phyloP scores from a whole-genome alignment of 2,329 filamentous ascomycete genomes.

The Sclerotinia borealis region DNA sequence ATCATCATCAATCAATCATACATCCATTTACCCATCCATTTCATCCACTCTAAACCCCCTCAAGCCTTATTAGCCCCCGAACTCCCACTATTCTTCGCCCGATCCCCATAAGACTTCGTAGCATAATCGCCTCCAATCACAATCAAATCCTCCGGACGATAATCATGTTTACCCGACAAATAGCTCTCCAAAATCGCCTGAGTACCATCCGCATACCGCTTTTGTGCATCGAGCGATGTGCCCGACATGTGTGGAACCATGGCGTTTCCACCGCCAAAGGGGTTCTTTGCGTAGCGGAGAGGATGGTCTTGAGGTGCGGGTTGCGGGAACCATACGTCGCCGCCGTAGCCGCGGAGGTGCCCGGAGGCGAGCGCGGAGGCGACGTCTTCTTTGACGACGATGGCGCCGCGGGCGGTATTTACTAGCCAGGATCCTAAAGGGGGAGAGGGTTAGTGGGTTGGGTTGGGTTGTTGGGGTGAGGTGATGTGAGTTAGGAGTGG shows the following conservation, averaged over 20 bases:
- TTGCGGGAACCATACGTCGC: constrained; percentile 89
- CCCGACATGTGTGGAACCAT: constrained; percentile 99
- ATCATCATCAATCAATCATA: not conserved
- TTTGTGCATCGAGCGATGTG: constrained; percentile 96
- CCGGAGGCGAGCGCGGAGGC: constrained; percentile 87
- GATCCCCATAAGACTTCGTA: constrained; percentile 57
- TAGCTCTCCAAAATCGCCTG: constrained; percentile 91
- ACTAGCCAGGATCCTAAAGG: constrained; percentile 81
- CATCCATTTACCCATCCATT: not conserved
- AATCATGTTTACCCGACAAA: constrained; percentile 81
- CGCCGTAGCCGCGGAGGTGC: constrained; percentile 83
- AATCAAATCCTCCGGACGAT: constrained; percentile 85
- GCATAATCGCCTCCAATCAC: constrained; percentile 87
- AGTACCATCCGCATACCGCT: constrained; percentile 79
- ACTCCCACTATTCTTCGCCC: constrained; percentile 21
- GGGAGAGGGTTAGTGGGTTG: not conserved
- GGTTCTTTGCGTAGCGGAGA: constrained; percentile 87
- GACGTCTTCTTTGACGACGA: constrained; percentile 98
- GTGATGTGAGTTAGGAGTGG: too few species aligned
- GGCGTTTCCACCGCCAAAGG: constrained; percentile 94
- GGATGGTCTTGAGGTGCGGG: constrained; percentile 90
- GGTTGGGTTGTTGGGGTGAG: too few species aligned
- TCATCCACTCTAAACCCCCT: not conserved
- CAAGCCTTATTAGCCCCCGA: constrained; percentile 9
- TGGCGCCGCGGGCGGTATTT: constrained; percentile 98